These are phyloP conservation scores for Stropharia rugosoannulata DNA, from an alignment of 768 basidiomycete species.

Conservation along the genomic window DNA sequence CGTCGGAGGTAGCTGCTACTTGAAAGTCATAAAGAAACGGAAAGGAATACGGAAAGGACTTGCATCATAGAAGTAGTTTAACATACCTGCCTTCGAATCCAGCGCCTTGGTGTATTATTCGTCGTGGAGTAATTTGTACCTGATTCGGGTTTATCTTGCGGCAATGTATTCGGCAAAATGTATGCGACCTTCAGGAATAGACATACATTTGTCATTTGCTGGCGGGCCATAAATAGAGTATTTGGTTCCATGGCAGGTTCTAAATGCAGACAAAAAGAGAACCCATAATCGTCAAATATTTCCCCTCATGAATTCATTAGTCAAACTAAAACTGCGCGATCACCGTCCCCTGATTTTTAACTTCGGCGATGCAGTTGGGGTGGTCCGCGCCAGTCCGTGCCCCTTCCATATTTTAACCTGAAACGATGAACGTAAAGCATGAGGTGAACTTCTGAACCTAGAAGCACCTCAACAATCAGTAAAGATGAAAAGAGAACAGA, in stretches of 20 bases:
- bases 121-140: slow-evolving; percentile 5
- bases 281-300: slow-evolving; percentile 8
- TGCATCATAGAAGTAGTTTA: neutral
- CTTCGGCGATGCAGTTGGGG: slow-evolving; percentile 7
- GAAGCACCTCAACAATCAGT: slow-evolving; percentile 14
- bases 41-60: slow-evolving; percentile 10
- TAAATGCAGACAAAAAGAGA: slow-evolving; percentile 2
- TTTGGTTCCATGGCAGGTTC: neutral
- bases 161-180: slow-evolving; percentile 1
- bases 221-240: slow-evolving; percentile 3
- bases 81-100: slow-evolving; percentile 5
- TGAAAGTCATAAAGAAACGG: slow-evolving; percentile 10
- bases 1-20: neutral
- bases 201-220: slow-evolving; percentile 3
- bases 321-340: slow-evolving; percentile 13
- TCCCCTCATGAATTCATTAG: slow-evolving; percentile 9
- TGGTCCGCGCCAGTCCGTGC: neutral
- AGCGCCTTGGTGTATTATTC: neutral
- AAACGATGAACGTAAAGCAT: slow-evolving; percentile 6
- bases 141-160: slow-evolving; percentile 10
- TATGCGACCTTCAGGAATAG: neutral
- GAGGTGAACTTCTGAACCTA: slow-evolving; percentile 15
- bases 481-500: slow-evolving; percentile 6
- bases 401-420: slow-evolving; percentile 1
- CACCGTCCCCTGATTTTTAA: neutral